Percentiles rank a stretch among this genome's conserved stretches.
phyloP scores from a whole-genome alignment of 1,139 yeast genomes.

The Protomyces arabidopsidicola region DNA sequence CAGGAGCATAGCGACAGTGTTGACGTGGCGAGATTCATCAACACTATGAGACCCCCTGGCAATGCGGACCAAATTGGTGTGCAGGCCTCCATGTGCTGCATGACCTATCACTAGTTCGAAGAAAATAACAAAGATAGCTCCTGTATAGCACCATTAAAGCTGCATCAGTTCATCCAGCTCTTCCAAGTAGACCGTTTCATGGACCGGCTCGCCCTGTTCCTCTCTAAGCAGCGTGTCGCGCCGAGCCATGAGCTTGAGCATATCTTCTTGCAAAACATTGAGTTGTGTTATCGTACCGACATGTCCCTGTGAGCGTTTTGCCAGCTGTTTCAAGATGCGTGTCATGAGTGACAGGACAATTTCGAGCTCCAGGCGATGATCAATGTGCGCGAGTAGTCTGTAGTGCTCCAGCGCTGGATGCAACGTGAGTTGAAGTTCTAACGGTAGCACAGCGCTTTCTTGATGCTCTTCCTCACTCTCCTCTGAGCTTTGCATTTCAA shows the following conservation, averaged over 20 bases:
- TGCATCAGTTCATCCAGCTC: conserved; percentile 30
- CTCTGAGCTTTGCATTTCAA: not conserved
- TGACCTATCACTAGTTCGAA: too few relatives aligned
- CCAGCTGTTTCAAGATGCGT: conserved; percentile 12
- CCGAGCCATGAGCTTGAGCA: conserved; percentile 21
- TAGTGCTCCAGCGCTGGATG: conserved; percentile 6
- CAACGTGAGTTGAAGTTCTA: not conserved
- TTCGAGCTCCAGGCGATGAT: conserved; percentile 8
- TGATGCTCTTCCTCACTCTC: not conserved
- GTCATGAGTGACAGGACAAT: conserved; percentile 23
- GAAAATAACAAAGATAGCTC: too few relatives aligned
- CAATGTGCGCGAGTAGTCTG: not conserved
- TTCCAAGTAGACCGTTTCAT: conserved; percentile 12
- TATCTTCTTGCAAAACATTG: conserved; percentile 20
- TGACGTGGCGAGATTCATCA: too few relatives aligned
- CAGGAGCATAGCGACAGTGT: too few relatives aligned
- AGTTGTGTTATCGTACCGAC: conserved; percentile 13
- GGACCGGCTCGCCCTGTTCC: not conserved
- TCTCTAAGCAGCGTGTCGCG: conserved; percentile 8
- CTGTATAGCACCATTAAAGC: not conserved
- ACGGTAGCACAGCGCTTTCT: not conserved
- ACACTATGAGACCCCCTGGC: too few relatives aligned
- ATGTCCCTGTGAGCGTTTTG: not conserved
- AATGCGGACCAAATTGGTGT: too few relatives aligned
- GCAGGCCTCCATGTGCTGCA: too few relatives aligned